Percentiles rank a stretch among this genome's conserved stretches.
Evolutionary conservation across 2,329 filamentous ascomycete species (phyloP).

Genomic region (Peltaster fructicola): DNA sequence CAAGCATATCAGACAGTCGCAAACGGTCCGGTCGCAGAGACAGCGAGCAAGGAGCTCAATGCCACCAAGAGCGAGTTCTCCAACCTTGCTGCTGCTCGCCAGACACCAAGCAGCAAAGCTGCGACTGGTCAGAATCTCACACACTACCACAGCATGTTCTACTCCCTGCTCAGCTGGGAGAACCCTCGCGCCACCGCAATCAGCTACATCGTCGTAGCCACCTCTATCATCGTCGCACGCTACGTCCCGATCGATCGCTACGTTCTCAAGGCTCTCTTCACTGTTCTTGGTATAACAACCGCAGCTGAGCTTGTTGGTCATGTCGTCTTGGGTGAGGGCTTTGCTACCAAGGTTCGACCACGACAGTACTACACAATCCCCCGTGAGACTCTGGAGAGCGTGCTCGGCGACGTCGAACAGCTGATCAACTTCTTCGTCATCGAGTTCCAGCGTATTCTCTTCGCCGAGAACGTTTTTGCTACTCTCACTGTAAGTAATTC

Average conservation of each 20-base stretch:
- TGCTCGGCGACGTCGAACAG: constrained; percentile 45
- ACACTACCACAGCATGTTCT: constrained; percentile 50
- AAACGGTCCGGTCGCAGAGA: constrained; percentile 38
- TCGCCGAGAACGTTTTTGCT: constrained; percentile 45
- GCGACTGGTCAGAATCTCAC: constrained; percentile 45
- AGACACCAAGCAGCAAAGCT: constrained; percentile 35
- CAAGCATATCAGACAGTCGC: constrained; percentile 31
- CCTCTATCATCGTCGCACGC: constrained; percentile 44
- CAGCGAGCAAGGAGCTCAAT: constrained; percentile 36
- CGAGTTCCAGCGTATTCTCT: constrained; percentile 48
- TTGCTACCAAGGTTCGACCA: constrained; percentile 43
- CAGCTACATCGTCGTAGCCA: constrained; percentile 37
- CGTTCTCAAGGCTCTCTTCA: constrained; percentile 41
- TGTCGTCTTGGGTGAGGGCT: constrained; percentile 36
- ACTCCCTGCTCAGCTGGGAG: constrained; percentile 49
- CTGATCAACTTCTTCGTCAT: constrained; percentile 52
- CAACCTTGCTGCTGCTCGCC: constrained; percentile 37
- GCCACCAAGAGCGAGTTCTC: constrained; percentile 40
- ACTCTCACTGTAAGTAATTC: constrained; percentile 39
- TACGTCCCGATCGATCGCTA: constrained; percentile 46
- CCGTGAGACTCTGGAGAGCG: constrained; percentile 43
- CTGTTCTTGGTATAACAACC: constrained; percentile 41
- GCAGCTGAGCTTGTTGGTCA: constrained; percentile 40
- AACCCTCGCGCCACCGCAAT: constrained; percentile 46
- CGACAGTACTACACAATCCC: constrained; percentile 49